Evolutionary conservation across 2,329 filamentous ascomycete species (phyloP), one percentile per base, ranked within the genome.

Genomic region (Beauveria asiatica): DNA sequence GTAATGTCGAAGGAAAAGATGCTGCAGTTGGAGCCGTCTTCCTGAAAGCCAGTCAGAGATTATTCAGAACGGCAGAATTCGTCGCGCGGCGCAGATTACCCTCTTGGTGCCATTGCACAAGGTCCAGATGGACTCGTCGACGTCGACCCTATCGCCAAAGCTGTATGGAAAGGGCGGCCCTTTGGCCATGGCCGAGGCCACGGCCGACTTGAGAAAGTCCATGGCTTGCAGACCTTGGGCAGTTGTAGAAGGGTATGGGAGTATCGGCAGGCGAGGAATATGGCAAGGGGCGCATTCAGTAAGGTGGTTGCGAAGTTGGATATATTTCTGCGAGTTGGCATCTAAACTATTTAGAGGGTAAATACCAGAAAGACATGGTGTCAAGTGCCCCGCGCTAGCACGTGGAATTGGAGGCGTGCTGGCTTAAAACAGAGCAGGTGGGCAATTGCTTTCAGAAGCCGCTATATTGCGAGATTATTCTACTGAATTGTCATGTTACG

Each of bases 201-300:
- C 92, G 57, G 94, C 94, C 63, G 92, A 97, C 77, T 97, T 97
- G 71, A 99, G 83, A 70, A 97, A 97, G 74, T 99, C 92, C 94
- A 99, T 99, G 66, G 66, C 19, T 33, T 48, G 30, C 27, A 42
- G 41, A 49, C 41, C 54, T 30, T 48, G 13, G 10, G 19, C 27
- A 17, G 13, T 9, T 3, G 25, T 19, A 10, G 13, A 16, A 10
- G n/a, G 49, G 11, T 30, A 41, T 27, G n/a, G 42, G 19, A 42
- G 42, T 33, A 5, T 42, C 45, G 27, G 25, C n/a, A 11, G 27
- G 25, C 11, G 17, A 33, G 17, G 16, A 54, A 49, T 19, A 19
- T 57, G 59, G 7, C 23, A 25, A 45, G 37, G 25, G 27, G 42
- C 56, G 42, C 48, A 53, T 53, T 48, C n/a, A 51, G 46, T 21